Percentiles rank a stretch among this genome's conserved stretches.
Evolutionary conservation across 1,284 basidiomycete species (phyloP).

Genomic region (Cryptococcus amylolentus): DNA sequence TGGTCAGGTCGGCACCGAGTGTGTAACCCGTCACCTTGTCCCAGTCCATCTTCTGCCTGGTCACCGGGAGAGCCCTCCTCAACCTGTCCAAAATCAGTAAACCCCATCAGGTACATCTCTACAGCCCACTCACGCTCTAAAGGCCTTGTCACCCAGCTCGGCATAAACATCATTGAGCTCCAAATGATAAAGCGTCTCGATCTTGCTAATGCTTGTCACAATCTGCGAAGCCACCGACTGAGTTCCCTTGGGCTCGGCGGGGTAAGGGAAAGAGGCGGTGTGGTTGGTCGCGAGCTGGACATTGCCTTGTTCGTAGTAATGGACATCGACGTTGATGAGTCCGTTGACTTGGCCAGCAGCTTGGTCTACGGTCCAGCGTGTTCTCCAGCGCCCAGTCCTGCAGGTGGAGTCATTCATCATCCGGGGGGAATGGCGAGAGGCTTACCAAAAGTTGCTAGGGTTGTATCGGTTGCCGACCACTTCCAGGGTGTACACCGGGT

Average conservation of each 20-base stretch:
- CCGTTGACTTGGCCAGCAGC: constrained; percentile 49
- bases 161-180: constrained; percentile 75
- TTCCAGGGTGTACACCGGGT: constrained; percentile 64
- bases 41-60: constrained; percentile 91
- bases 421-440: not conserved
- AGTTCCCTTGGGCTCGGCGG: constrained; percentile 56
- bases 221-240: constrained; percentile 57
- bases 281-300: constrained; percentile 82
- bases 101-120: not conserved
- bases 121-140: constrained; percentile 58
- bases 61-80: constrained; percentile 80
- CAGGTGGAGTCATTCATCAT: constrained; percentile 1
- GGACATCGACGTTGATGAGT: constrained; percentile 73
- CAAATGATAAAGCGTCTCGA: constrained; percentile 75
- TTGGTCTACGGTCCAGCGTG: constrained; percentile 52
- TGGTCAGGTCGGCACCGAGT: constrained; percentile 72
- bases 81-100: constrained; percentile 53
- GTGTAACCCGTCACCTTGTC: constrained; percentile 84
- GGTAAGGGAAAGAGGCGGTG: constrained; percentile 62
- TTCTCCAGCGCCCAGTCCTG: constrained; percentile 89
- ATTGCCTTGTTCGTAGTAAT: constrained; percentile 96
- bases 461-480: constrained; percentile 92
- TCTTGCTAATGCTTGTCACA: constrained; percentile 70
- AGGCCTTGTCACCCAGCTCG: constrained; percentile 84
- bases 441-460: constrained; percentile 80